These are phyloP conservation scores for Umbelopsis sp. DNA, from an alignment of 371 early-diverging fungal genomes.

Conservation along the genomic window DNA sequence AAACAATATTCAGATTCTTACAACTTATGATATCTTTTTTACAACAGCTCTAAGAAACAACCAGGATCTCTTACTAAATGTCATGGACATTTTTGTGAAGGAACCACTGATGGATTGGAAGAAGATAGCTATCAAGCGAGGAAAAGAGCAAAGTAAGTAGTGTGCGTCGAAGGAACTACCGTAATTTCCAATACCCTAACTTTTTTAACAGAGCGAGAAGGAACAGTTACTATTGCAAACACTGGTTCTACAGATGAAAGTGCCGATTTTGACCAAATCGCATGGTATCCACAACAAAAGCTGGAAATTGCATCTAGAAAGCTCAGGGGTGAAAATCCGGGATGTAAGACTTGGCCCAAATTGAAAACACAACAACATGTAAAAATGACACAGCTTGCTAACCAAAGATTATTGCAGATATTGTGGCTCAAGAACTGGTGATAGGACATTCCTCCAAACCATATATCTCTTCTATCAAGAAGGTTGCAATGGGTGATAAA, in stretches of 20 bases:
- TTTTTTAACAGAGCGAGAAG: slow-evolving; percentile 22
- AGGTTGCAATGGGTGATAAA: slow-evolving; percentile 54
- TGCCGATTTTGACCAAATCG: slow-evolving; percentile 23
- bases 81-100: slow-evolving; percentile 73
- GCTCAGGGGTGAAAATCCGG: slow-evolving; percentile 70
- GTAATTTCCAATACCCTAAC: not conserved
- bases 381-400: slow-evolving; percentile 8
- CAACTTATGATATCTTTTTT: not conserved
- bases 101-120: slow-evolving; percentile 67
- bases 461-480: slow-evolving; percentile 43
- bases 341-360: slow-evolving; percentile 30
- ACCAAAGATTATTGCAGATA: slow-evolving; percentile 25
- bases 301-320: slow-evolving; percentile 70
- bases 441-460: slow-evolving; percentile 57
- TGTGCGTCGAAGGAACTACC: not conserved
- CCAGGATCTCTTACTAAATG: slow-evolving; percentile 58
- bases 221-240: slow-evolving; percentile 3
- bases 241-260: slow-evolving; percentile 19
- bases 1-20: not conserved
- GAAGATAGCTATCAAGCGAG: slow-evolving; percentile 66
- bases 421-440: slow-evolving; percentile 33
- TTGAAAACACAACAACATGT: not conserved
- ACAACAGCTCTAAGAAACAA: slow-evolving; percentile 52
- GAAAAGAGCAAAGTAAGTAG: slow-evolving; percentile 57
- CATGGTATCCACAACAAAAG: slow-evolving; percentile 81